A percentile compares a stretch with the other conserved stretches of the same genome.
phyloP scores from a whole-genome alignment of 306 rosid species.

The Morella rubra region DNA sequence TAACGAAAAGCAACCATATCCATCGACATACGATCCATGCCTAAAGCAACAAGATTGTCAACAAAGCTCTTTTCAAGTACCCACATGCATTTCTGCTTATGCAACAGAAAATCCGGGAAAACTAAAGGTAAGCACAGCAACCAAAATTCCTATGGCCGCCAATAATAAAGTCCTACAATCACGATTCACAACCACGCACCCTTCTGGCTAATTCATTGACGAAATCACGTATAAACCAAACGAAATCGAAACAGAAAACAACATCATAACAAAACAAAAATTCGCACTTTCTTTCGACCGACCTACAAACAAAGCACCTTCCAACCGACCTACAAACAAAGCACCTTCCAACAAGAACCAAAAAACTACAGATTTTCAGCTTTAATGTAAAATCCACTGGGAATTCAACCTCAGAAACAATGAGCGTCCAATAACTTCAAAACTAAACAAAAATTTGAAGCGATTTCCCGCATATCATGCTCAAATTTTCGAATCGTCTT shows the following conservation, averaged over 20 bases:
- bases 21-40: constrained; percentile 26
- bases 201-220: constrained; percentile 18
- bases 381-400: constrained; percentile 25
- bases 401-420: constrained; percentile 29
- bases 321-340: too few relatives aligned
- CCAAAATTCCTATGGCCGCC: constrained; percentile 4
- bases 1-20: constrained; percentile 10
- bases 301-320: neutral
- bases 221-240: constrained; percentile 20
- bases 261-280: constrained; percentile 19
- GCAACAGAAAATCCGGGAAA: neutral
- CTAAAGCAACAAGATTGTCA: constrained; percentile 20
- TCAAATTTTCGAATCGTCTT: neutral
- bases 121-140: constrained; percentile 11
- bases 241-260: neutral
- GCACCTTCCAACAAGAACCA: neutral
- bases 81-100: constrained; percentile 20
- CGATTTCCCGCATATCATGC: constrained; percentile 14
- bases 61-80: constrained; percentile 7
- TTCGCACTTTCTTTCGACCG: constrained; percentile 28
- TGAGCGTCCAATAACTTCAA: constrained; percentile 33
- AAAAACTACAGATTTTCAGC: constrained; percentile 13
- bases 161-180: constrained; percentile 1
- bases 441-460: constrained; percentile 21
- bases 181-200: neutral